A percentile compares a stretch with the other conserved stretches of the same genome.
Evolutionary conservation across 2,329 filamentous ascomycete species (phyloP).

Genomic region (Phyllosticta citriasiana): DNA sequence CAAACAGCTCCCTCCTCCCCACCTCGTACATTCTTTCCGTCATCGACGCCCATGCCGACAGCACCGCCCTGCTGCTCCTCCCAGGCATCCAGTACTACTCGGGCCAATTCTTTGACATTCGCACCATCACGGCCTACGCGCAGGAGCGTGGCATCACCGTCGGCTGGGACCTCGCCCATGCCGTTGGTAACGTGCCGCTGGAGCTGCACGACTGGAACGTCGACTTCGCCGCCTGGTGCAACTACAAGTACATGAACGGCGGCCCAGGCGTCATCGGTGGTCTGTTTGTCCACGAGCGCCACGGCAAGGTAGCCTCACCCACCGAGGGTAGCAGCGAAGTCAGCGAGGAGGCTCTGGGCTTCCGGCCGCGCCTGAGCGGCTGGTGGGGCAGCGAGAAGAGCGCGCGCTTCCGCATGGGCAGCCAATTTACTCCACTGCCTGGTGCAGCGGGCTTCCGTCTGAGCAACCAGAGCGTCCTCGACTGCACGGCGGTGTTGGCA

Average conservation of each 20-base stretch:
- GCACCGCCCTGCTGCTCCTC: slow-evolving; percentile 66
- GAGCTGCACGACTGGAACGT: slow-evolving; percentile 79
- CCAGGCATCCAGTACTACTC: slow-evolving; percentile 90
- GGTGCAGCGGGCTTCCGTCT: slow-evolving; percentile 76
- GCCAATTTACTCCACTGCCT: slow-evolving; percentile 63
- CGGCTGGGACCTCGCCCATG: slow-evolving; percentile 84
- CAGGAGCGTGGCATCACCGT: slow-evolving; percentile 60
- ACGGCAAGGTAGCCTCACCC: slow-evolving; percentile 45
- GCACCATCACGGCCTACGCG: slow-evolving; percentile 67
- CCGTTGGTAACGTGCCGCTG: slow-evolving; percentile 72
- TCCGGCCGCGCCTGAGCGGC: slow-evolving; percentile 59
- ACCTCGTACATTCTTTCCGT: slow-evolving; percentile 61
- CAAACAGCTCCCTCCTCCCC: slow-evolving; percentile 47
- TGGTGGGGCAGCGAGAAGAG: slow-evolving; percentile 82
- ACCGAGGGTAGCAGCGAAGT: slow-evolving; percentile 24
- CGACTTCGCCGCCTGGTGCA: slow-evolving; percentile 88
- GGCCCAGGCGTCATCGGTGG: slow-evolving; percentile 75
- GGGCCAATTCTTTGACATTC: slow-evolving; percentile 78
- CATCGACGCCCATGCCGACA: slow-evolving; percentile 65
- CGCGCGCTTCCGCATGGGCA: slow-evolving; percentile 74
- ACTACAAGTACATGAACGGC: slow-evolving; percentile 87
- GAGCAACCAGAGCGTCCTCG: slow-evolving; percentile 73
- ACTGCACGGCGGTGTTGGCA: slow-evolving; percentile 64
- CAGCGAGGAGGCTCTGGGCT: slow-evolving; percentile 28
- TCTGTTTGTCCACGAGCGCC: slow-evolving; percentile 67